Conservation (phyloP, 768 basidiomycete genomes). For the Leccinellum luteum region DNA sequence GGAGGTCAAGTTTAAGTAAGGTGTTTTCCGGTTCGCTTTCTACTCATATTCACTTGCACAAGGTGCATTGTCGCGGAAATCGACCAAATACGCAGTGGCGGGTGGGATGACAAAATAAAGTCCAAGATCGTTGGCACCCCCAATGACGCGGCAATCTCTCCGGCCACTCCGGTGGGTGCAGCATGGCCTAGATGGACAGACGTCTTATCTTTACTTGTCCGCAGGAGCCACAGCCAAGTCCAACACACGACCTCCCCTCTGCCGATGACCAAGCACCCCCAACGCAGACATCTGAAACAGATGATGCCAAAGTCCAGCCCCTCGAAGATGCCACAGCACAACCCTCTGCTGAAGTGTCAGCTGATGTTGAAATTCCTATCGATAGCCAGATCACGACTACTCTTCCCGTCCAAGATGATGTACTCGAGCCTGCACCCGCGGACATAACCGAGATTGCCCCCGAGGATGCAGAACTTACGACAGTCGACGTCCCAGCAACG, state of each 20-base stretch:
- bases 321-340: constrained; percentile 7
- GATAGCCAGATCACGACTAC: not conserved
- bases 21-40: not conserved
- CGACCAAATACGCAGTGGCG: constrained; percentile 67
- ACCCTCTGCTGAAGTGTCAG: not conserved
- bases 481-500: constrained; percentile 5
- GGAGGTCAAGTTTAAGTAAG: constrained; percentile 77
- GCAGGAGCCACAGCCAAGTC: constrained; percentile 12
- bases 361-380: not conserved
- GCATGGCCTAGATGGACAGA: not conserved
- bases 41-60: not conserved
- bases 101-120: constrained; percentile 55
- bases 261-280: constrained; percentile 1
- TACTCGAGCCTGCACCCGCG: not conserved
- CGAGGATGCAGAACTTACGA: constrained; percentile 6
- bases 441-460: constrained; percentile 5
- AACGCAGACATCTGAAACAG: constrained; percentile 2
- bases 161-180: constrained; percentile 11
- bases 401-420: constrained; percentile 9
- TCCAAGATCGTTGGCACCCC: constrained; percentile 27
- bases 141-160: constrained; percentile 1
- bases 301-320: not conserved
- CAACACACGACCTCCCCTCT: constrained; percentile 1
- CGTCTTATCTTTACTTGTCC: not conserved
- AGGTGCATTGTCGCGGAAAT: constrained; percentile 74